A percentile compares a stretch with the other conserved stretches of the same genome.
phyloP scores from a whole-genome alignment of 208 protist species.

The Porcisia hertigi region DNA sequence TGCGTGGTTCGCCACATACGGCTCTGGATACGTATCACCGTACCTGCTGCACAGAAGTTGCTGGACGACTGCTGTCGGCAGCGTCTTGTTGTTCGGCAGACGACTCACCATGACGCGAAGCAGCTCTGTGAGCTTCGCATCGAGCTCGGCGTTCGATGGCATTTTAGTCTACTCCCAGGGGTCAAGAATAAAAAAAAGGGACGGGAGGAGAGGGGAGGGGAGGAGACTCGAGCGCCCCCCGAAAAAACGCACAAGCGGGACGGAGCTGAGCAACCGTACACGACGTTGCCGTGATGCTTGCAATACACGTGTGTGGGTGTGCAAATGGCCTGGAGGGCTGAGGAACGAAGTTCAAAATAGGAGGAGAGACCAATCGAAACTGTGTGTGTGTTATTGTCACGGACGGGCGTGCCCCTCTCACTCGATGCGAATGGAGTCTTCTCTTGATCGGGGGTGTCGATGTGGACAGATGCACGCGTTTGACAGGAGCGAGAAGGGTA shows the following conservation, averaged over 20 bases:
- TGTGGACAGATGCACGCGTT: no score
- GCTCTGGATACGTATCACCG: conserved; percentile 48
- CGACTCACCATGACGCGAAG: conserved; percentile 66
- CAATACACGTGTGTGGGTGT: neutral
- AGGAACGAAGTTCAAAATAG: neutral
- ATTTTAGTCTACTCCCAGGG: neutral
- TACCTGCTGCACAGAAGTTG: conserved; percentile 77
- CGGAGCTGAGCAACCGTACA: neutral
- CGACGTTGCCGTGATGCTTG: neutral
- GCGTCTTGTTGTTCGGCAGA: conserved; percentile 71
- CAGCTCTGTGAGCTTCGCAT: conserved; percentile 65
- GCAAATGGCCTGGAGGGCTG: neutral
- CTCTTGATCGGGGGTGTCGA: no score
- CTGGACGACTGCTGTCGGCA: conserved; percentile 66
- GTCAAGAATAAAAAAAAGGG: no score
- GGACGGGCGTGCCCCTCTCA: no score
- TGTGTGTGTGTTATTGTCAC: no score
- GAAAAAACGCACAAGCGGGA: neutral
- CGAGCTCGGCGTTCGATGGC: conserved; percentile 45
- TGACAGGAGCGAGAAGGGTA: no score
- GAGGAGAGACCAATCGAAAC: no score
- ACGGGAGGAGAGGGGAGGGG: neutral
- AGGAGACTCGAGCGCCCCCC: no score
- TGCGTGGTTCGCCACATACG: conserved; percentile 49
- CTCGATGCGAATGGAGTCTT: no score